Evolutionary conservation across 2,329 filamentous ascomycete species (phyloP).

Genomic region (Cryphonectria parasitica): DNA sequence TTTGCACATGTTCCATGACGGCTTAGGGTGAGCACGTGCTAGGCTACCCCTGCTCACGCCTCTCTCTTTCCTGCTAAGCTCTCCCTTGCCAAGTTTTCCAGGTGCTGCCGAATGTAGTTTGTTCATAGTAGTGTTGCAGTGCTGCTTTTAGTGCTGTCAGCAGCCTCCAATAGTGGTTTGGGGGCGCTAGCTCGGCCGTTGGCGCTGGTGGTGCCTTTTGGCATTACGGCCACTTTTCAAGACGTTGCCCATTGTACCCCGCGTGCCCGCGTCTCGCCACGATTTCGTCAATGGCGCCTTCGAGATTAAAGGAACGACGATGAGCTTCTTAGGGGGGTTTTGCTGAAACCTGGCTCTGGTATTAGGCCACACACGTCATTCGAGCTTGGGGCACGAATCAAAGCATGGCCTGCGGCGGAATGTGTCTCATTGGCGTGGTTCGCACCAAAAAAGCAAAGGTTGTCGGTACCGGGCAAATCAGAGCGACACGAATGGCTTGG

Average conservation of each 20-base stretch:
- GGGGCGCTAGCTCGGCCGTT: conserved; percentile 7
- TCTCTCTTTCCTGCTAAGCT: neutral
- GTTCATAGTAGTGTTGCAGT: neutral
- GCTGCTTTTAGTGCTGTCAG: neutral
- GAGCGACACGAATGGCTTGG: neutral
- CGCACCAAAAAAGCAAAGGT: neutral
- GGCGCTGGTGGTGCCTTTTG: conserved; percentile 1
- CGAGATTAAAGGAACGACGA: neutral
- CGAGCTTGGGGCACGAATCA: neutral
- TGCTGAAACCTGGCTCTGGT: neutral
- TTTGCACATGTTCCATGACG: neutral
- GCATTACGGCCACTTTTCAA: neutral
- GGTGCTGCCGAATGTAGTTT: neutral
- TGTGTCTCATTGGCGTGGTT: neutral
- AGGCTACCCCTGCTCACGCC: neutral
- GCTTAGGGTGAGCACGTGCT: conserved; percentile 8
- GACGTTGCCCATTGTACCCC: neutral
- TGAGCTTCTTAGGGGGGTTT: neutral
- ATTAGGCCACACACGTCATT: neutral
- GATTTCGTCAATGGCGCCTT: conserved; percentile 12
- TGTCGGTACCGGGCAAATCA: neutral
- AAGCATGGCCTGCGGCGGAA: neutral
- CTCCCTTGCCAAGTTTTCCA: conserved; percentile 11
- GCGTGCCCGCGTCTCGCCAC: conserved; percentile 13
- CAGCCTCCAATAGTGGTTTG: neutral